Evolutionary conservation across 805 yeast species (phyloP).

Genomic region (Candida tallmaniae): DNA sequence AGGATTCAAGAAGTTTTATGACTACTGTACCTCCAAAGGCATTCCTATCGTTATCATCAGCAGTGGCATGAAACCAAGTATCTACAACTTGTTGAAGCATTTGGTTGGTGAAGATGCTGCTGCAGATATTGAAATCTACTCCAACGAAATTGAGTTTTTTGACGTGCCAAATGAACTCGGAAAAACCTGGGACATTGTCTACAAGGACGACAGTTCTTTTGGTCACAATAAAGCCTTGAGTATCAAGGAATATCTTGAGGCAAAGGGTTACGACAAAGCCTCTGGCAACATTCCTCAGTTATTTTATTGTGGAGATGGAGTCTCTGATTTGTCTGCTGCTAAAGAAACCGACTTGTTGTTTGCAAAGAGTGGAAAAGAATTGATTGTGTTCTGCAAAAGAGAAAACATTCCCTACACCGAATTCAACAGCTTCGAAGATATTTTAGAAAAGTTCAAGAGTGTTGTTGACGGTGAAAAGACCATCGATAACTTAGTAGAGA

Average conservation of each 20-base stretch:
- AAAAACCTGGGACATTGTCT: constrained; percentile 77
- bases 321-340: constrained; percentile 91
- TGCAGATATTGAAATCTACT: constrained; percentile 68
- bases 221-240: constrained; percentile 95
- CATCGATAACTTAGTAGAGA: no score
- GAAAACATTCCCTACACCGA: constrained; percentile 82
- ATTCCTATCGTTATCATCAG: constrained; percentile 87
- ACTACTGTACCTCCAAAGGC: constrained; percentile 66
- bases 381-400: constrained; percentile 76
- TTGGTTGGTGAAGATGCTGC: constrained; percentile 77
- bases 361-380: constrained; percentile 89
- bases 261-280: constrained; percentile 22
- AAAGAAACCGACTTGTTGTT: constrained; percentile 89
- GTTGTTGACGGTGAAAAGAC: constrained; percentile 42
- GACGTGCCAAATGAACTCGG: constrained; percentile 31
- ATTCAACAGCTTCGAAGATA: constrained; percentile 73
- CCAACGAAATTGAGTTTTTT: constrained; percentile 64
- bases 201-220: constrained; percentile 78
- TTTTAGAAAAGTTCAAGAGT: constrained; percentile 54
- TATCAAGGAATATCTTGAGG: constrained; percentile 47
- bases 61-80: constrained; percentile 92
- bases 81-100: constrained; percentile 66
- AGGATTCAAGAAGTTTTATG: constrained; percentile 78
- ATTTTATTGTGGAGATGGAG: constrained; percentile 98
- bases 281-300: constrained; percentile 45